Conservation (phyloP, 495 filamentous ascomycete species). For the Trichocladium antarcticum region DNA sequence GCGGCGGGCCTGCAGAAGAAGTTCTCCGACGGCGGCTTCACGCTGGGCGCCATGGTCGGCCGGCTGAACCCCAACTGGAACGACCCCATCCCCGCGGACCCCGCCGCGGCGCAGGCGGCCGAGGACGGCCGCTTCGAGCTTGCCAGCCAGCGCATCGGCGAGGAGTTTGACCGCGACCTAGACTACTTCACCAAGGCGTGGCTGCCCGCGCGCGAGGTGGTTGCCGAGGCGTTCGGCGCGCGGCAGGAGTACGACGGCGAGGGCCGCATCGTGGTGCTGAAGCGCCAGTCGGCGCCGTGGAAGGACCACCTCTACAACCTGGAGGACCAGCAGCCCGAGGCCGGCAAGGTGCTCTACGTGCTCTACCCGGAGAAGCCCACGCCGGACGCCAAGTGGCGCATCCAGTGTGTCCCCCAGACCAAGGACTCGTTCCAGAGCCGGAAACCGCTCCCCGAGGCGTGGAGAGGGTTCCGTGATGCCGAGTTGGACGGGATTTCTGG, state of each 20-base stretch:
- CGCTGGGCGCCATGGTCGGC: slow-evolving; percentile 69
- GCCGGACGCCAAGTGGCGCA: slow-evolving; percentile 72
- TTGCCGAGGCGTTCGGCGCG: slow-evolving; percentile 55
- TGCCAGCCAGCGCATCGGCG: slow-evolving; percentile 72
- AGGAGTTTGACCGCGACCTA: slow-evolving; percentile 70
- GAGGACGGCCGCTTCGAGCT: slow-evolving; percentile 71
- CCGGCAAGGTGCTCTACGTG: slow-evolving; percentile 68
- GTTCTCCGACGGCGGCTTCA: slow-evolving; percentile 73
- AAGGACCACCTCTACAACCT: slow-evolving; percentile 89
- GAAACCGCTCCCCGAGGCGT: slow-evolving; percentile 78
- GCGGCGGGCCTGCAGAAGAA: slow-evolving; percentile 60
- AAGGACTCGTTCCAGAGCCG: slow-evolving; percentile 81
- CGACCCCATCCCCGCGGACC: slow-evolving; percentile 36
- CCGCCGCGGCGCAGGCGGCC: slow-evolving; percentile 50
- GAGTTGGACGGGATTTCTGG: slow-evolving; percentile 65
- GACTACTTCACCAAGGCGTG: slow-evolving; percentile 61
- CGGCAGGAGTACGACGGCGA: slow-evolving; percentile 55
- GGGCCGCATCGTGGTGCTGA: slow-evolving; percentile 72
- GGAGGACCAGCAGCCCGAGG: slow-evolving; percentile 48
- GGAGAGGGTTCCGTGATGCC: slow-evolving; percentile 82
- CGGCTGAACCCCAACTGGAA: slow-evolving; percentile 70
- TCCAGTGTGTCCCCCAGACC: slow-evolving; percentile 73
- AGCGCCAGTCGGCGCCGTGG: slow-evolving; percentile 71
- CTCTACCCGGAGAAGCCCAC: slow-evolving; percentile 72
- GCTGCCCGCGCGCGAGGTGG: slow-evolving; percentile 76